These are phyloP conservation scores for Cephaloascus albidus DNA, from an alignment of 805 yeast species.

Conservation along the genomic window DNA sequence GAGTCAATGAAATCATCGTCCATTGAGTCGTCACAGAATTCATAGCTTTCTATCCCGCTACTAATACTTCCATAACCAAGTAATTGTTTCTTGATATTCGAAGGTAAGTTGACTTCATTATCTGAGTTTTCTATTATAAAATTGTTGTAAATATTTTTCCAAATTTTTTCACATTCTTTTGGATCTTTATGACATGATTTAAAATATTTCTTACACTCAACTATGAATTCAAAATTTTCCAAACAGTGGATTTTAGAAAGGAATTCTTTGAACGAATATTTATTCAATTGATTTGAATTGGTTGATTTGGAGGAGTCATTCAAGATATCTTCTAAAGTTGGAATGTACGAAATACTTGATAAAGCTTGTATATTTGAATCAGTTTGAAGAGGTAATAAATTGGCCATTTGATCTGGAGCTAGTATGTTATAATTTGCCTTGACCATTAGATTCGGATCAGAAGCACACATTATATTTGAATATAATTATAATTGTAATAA, in stretches of 20 bases:
- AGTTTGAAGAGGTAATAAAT: neutral
- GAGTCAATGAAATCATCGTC: conserved; percentile 7
- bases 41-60: conserved; percentile 10
- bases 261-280: conserved; percentile 14
- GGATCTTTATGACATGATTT: neutral
- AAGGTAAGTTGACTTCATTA: conserved; percentile 25
- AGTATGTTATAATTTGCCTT: neutral
- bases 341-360: neutral
- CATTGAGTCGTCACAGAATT: neutral
- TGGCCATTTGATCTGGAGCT: neutral
- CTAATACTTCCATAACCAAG: conserved; percentile 8
- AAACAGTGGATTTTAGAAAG: conserved; percentile 21
- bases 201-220: conserved; percentile 12
- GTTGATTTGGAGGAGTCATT: neutral
- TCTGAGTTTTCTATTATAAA: conserved; percentile 18
- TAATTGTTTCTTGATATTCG: conserved; percentile 11
- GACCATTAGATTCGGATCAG: neutral
- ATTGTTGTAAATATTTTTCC: conserved; percentile 16
- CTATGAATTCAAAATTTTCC: conserved; percentile 25
- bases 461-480: neutral
- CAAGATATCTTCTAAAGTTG: neutral
- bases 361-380: neutral
- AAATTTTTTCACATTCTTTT: conserved; percentile 8
- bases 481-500: no score
- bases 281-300: neutral